A percentile compares a stretch with the other conserved stretches of the same genome.
Evolutionary conservation across 768 basidiomycete genomes (phyloP).

Genomic region (Suillus bovinus): DNA sequence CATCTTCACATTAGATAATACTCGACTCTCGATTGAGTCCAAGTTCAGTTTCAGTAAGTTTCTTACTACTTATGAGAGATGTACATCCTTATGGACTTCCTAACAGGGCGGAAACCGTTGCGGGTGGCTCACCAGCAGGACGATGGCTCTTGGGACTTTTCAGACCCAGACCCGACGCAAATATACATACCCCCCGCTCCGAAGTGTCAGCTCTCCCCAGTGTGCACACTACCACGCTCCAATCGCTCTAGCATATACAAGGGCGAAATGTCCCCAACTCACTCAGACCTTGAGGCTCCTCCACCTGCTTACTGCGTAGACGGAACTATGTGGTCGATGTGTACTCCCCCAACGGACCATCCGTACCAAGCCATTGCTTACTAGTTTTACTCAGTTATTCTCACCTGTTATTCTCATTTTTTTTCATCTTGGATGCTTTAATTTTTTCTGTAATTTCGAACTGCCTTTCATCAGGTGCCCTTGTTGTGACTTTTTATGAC

Average conservation of each 20-base stretch:
- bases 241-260: constrained; percentile 21
- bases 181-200: constrained; percentile 6
- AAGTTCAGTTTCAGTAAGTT: constrained; percentile 30
- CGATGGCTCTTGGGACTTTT: constrained; percentile 32
- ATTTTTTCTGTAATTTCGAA: not conserved
- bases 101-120: constrained; percentile 26
- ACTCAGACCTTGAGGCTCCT: constrained; percentile 23
- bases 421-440: not conserved
- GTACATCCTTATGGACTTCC: not conserved
- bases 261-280: constrained; percentile 18
- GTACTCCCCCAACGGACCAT: constrained; percentile 6
- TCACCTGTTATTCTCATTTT: not conserved
- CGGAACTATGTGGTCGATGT: constrained; percentile 6
- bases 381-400: not conserved
- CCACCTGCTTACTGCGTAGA: constrained; percentile 29
- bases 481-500: not conserved
- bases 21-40: constrained; percentile 26
- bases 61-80: not conserved
- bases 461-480: not conserved
- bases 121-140: constrained; percentile 21
- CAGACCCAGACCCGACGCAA: constrained; percentile 23
- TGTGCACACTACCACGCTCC: constrained; percentile 12
- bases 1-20: constrained; percentile 11
- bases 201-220: not conserved
- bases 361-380: not conserved